These are phyloP conservation scores for Comarum palustre DNA, from an alignment of 306 rosid species.

Conservation along the genomic window DNA sequence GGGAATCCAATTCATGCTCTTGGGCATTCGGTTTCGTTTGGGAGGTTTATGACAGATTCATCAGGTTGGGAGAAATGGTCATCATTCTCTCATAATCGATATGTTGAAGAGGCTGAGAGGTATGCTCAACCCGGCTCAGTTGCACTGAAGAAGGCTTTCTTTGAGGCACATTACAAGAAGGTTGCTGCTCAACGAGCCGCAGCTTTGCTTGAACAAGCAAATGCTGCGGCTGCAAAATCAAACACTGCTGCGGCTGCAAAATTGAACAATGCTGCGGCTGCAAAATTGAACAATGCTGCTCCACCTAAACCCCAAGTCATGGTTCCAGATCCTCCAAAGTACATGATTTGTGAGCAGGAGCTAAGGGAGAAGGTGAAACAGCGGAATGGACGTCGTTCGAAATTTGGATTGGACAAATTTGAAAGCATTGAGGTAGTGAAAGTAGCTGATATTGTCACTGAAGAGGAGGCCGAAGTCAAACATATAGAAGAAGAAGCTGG, in stretches of 20 bases:
- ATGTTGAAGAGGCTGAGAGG: slow-evolving; percentile 94
- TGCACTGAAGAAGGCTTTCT: slow-evolving; percentile 97
- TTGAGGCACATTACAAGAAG: slow-evolving; percentile 95
- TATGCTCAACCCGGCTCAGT: slow-evolving; percentile 79
- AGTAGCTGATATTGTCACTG: not conserved
- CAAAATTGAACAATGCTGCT: no score
- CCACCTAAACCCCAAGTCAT: slow-evolving; percentile 17
- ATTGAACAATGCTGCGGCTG: no score
- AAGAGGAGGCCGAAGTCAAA: slow-evolving; percentile 28
- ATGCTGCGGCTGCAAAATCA: slow-evolving; percentile 35
- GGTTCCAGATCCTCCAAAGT: slow-evolving; percentile 22
- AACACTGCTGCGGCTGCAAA: no score
- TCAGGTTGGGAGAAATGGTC: slow-evolving; percentile 96
- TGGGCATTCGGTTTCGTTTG: slow-evolving; percentile 85
- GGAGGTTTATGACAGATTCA: slow-evolving; percentile 78
- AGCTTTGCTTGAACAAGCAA: slow-evolving; percentile 68
- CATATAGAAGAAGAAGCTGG: slow-evolving; percentile 16
- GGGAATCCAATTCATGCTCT: slow-evolving; percentile 65
- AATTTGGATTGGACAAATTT: not conserved
- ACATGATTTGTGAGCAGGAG: slow-evolving; percentile 1
- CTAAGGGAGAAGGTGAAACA: not conserved
- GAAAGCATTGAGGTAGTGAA: not conserved
- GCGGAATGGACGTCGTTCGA: not conserved
- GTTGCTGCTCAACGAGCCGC: slow-evolving; percentile 83
- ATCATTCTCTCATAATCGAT: slow-evolving; percentile 71